Evolutionary conservation across 225 moss, liverwort and hornwort genomes (phyloP), one percentile per base, ranked within the genome.

Genomic region (Anthoceros angustus): DNA sequence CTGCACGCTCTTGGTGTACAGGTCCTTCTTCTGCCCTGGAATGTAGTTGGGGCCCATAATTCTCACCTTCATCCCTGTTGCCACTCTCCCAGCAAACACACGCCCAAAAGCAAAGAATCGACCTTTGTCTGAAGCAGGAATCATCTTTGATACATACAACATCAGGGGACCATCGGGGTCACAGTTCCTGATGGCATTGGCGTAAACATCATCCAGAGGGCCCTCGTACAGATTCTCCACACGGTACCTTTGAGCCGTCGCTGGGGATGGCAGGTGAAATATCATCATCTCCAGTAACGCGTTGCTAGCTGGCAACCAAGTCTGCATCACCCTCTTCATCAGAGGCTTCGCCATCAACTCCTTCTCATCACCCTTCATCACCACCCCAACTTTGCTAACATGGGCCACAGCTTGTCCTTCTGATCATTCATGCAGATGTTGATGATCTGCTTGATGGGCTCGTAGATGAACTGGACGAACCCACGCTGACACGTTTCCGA

Each of bases 211-310:
- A 70, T 80, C 77, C 26, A 80, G 20, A 9, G 80, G 80, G 67
- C 80, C 77, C 41, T 80, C 80, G 24, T 80, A 80, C 15, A 80
- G 25, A 48, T 80, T 80, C 66, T 80, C 80, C 23, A 77, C 80
- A 72, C 80, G 77, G 38, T 80, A 80, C 40, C 9, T 76, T 39
- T 80, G 80, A 0, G 77, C 80, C 14, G 73, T 80, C 0, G 73
- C 71, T 0, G 80, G 80, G 16, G 80, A 80, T 5, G 80, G 80
- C 72, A 80, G 39, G 50, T 80, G 77, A 65, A 68, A 77, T 4
- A 80, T 80, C 80, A 80, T 77, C 80, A 77, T 80, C 77, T 80
- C 80, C 69, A 80, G 66, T 12, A 80, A 61, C 15, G 80, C 80
- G 5, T 63, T 76, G 64, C 74, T 72, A 38, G 80, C 80, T 18